These are phyloP conservation scores for Linum lewisii DNA, from an alignment of 345 rosid genomes.

Conservation along the genomic window DNA sequence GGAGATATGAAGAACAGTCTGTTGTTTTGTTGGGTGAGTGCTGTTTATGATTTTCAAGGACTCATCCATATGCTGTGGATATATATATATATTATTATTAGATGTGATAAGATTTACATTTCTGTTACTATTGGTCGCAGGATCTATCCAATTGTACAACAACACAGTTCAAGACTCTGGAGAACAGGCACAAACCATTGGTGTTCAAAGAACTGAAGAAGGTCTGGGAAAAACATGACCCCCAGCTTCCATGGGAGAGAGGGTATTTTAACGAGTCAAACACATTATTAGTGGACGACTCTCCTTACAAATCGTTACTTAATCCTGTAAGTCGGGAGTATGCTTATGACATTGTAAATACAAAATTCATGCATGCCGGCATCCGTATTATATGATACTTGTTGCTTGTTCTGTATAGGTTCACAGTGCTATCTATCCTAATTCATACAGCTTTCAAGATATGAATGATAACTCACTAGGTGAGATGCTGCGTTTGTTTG, in stretches of 20 bases:
- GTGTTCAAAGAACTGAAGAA: conserved; percentile 69
- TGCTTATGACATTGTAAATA: conserved; percentile 1
- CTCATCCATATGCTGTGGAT: not conserved
- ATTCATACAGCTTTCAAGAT: conserved; percentile 41
- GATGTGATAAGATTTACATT: not conserved
- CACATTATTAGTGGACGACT: conserved; percentile 74
- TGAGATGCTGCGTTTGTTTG: conserved; percentile 13
- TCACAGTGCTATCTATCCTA: conserved; percentile 67
- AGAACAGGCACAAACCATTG: conserved; percentile 53
- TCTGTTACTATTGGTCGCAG: too few species aligned
- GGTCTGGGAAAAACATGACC: conserved; percentile 59
- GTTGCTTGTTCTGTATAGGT: conserved; percentile 27
- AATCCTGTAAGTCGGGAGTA: conserved; percentile 62
- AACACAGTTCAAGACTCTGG: conserved; percentile 43
- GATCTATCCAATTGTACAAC: conserved; percentile 58
- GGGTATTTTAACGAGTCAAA: conserved; percentile 62
- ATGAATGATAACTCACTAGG: conserved; percentile 52
- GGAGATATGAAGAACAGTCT: conserved; percentile 66
- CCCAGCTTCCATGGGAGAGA: conserved; percentile 54
- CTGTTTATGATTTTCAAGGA: not conserved
- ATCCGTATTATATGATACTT: not conserved
- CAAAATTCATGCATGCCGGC: not conserved
- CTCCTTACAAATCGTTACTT: conserved; percentile 90
- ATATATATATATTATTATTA: too few species aligned
- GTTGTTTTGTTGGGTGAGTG: conserved; percentile 79